Percentiles rank a stretch among this genome's conserved stretches.
Conservation (phyloP, 441 rosid species). For the Bruguiera hainesii region DNA sequence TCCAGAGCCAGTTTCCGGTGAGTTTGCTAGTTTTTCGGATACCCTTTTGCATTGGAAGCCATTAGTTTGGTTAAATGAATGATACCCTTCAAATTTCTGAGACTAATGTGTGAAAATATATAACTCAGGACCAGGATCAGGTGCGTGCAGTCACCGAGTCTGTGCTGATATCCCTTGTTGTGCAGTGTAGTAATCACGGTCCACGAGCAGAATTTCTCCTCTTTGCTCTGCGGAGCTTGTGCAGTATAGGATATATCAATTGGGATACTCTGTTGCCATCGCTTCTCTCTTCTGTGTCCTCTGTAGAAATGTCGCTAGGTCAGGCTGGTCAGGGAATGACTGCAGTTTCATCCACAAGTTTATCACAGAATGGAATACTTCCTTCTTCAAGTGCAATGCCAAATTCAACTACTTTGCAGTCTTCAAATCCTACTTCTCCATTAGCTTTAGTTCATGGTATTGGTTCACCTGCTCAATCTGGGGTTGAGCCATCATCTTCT, state of each 20-base stretch:
- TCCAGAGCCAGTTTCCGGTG: slow-evolving; percentile 71
- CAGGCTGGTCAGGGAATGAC: slow-evolving; percentile 61
- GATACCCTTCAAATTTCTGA: too few relatives aligned
- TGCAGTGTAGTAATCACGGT: slow-evolving; percentile 78
- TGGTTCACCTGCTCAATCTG: slow-evolving; percentile 74
- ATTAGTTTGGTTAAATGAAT: too few relatives aligned
- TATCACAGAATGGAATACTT: slow-evolving; percentile 60
- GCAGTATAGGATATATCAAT: slow-evolving; percentile 68
- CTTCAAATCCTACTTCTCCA: slow-evolving; percentile 60
- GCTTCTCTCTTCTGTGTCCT: slow-evolving; percentile 80
- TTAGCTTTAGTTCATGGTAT: slow-evolving; percentile 68
- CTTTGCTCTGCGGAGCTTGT: slow-evolving; percentile 75
- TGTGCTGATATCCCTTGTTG: slow-evolving; percentile 71
- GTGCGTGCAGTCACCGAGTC: slow-evolving; percentile 77
- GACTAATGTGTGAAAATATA: not conserved
- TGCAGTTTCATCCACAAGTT: slow-evolving; percentile 51
- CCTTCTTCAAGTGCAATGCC: slow-evolving; percentile 46
- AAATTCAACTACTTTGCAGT: slow-evolving; percentile 57
- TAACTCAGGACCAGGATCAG: slow-evolving; percentile 81
- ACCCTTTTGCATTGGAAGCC: not conserved
- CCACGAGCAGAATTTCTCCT: slow-evolving; percentile 94
- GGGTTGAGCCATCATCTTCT: slow-evolving; percentile 55
- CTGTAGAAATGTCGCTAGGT: slow-evolving; percentile 58
- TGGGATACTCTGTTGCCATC: slow-evolving; percentile 88
- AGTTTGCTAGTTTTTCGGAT: slow-evolving; percentile 11